These are phyloP conservation scores for Yamadazyma pseudoaaseri DNA, from an alignment of 1,139 yeast species.

Conservation along the genomic window DNA sequence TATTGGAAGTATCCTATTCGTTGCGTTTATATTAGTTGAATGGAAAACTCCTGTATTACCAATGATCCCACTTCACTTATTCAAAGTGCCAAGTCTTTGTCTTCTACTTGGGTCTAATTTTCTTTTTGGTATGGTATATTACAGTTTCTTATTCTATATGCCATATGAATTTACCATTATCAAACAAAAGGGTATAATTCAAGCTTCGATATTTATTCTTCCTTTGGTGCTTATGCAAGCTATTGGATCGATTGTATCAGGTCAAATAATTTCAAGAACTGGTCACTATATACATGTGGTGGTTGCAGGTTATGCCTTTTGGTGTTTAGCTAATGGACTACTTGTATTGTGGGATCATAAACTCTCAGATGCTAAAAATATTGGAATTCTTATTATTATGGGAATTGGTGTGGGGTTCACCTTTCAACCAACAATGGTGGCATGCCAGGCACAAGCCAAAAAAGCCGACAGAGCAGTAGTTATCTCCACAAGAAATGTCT, in stretches of 20 bases:
- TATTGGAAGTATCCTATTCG: conserved; percentile 43
- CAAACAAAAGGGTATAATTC: conserved; percentile 37
- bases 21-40: conserved; percentile 46
- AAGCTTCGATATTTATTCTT: conserved; percentile 39
- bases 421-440: conserved; percentile 48
- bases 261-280: conserved; percentile 41
- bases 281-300: conserved; percentile 46
- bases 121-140: conserved; percentile 52
- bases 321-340: conserved; percentile 44
- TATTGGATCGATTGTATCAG: conserved; percentile 38
- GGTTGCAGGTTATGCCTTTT: conserved; percentile 39
- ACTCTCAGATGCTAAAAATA: conserved; percentile 30
- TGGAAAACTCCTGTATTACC: conserved; percentile 51
- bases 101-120: conserved; percentile 44
- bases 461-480: conserved; percentile 56
- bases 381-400: conserved; percentile 38
- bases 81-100: conserved; percentile 35
- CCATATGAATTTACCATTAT: conserved; percentile 54
- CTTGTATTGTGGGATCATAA: conserved; percentile 34
- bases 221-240: conserved; percentile 48
- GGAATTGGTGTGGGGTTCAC: conserved; percentile 45
- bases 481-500: conserved; percentile 52
- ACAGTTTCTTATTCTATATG: conserved; percentile 41
- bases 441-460: conserved; percentile 52
- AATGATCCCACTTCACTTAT: conserved; percentile 50